Evolutionary conservation across 1,139 yeast species (phyloP), one percentile per base, ranked within the genome.

Genomic region (Suhomyces chickasaworum): DNA sequence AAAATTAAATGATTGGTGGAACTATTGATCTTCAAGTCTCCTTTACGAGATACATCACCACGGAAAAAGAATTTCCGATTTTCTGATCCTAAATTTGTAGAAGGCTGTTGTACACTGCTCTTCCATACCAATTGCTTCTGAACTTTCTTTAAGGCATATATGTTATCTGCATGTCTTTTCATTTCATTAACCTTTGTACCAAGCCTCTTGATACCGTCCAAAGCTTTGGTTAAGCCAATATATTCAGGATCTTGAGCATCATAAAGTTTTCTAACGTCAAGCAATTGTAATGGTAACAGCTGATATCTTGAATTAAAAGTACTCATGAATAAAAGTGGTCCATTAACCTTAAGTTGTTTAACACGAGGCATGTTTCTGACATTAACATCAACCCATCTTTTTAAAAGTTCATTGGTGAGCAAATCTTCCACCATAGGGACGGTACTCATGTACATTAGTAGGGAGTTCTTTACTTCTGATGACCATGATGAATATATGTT

Each of bases 281-380:
- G 63, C 17, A 89, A 69, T 35, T 89, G 85, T 35, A 89, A 70
- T 1, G 89, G 86, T 46, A 88, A 73, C 41, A 85, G 81, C 46
- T 86, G 89, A 46, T 88, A 74, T 13, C 95, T 77, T 4, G 89
- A 86, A 51, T 86, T 83, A 52, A 88, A 86, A 0, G 95, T 86
- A 55, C 89, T 85, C 55, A 86, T 78, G 57, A 86, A 85, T 38
- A 86, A 61, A 67, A 87, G 55, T 68, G 85, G 60, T 59, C 83
- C 69, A 79, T 80, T 59, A 60, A 84, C 66, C 61, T 69, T 48
- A 77, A 78, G 54, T 66, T 73, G 58, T 62, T 71, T 55, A 59
- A 80, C 63, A 64, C 71, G 57, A 55, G 67, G 63, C 66, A 80
- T 60, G 7, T 51, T 50, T n/a, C 63, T 44, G 3, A 63, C 55